These are phyloP conservation scores for Amaranthus cruentus DNA, from an alignment of 148 eudicot genomes.

Conservation along the genomic window DNA sequence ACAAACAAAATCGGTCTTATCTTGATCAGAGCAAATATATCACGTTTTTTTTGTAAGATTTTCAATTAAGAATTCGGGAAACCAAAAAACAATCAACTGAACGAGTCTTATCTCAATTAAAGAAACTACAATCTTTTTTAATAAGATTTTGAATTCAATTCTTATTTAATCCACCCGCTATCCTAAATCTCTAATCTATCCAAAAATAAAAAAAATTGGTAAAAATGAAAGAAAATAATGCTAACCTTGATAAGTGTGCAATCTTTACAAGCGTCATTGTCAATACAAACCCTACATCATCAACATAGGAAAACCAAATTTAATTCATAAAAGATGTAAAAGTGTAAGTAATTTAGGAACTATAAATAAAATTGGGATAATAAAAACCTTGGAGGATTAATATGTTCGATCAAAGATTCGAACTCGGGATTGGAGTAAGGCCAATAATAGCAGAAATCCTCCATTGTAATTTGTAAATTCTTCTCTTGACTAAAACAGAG, in stretches of 20 bases:
- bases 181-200: no score
- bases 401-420: slow-evolving; percentile 56
- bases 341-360: background rate
- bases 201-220: background rate
- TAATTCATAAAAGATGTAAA: background rate
- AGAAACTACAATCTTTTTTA: no score
- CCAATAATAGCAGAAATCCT: slow-evolving; percentile 39
- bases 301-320: background rate
- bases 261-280: slow-evolving; percentile 56
- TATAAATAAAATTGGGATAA: background rate
- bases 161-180: no score
- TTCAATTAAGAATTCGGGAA: no score
- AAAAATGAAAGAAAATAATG: no score
- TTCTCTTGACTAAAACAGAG: background rate
- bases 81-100: no score
- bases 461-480: slow-evolving; percentile 30
- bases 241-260: slow-evolving; percentile 86
- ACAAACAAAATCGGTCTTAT: no score
- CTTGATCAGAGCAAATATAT: no score
- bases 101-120: no score
- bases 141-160: no score
- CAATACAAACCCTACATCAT: slow-evolving; percentile 67
- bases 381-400: slow-evolving; percentile 76
- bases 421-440: slow-evolving; percentile 62
- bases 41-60: no score